Base-by-base conservation (phyloP, 2,329 filamentous ascomycete species). In the Bimuria novae-zelandiae region DNA sequence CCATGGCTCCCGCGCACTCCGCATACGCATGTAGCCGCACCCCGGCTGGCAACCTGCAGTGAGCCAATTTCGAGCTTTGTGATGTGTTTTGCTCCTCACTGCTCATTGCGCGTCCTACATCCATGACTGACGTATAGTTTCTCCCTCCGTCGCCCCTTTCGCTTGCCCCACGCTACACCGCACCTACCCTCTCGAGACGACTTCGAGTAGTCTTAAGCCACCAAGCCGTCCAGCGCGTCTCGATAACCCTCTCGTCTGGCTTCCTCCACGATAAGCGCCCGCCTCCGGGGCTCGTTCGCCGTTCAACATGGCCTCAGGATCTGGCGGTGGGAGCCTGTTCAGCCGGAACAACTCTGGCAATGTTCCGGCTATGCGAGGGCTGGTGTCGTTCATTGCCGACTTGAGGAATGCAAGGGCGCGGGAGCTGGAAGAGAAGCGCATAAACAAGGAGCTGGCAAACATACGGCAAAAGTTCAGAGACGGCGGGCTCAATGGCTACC, bases 391-490 rank as follows among this genome's bases (percentile, higher is more conserved):
- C 79, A 99, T 99, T 74, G 94, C 94, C 57, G 94, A 99, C 75
- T 76, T 99, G 68, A 83, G 94, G 72, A 99, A 99, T 75, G 94
- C 94, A 49, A 84, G 94, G 75, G 94, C 95, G 41, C 85, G 95
- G 57, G 94, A 99, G 75, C 79, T 99, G 59, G 94, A 99, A 75
- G 94, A 99, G 81, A 99, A 99, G 83, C 85, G 94, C 72, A 97
- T 99, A 80, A 99, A 99, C 77, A 99, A 99, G 80, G 94, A 99
- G 79, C 79, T 99, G 75, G 94, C 94, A 72, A 99, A 99, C 72
- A 99, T 99, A 74, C 87, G 91, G 70, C 91, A 97, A 79, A 97
- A 97, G 78, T 99, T 97, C 81, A 96, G 96, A 83, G 90, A 94
- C 74, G 92, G 92, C 60, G 94, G 84, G 71, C 80, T 99, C 53